Conservation (phyloP, 345 rosid species). For the Cardamine occulta region DNA sequence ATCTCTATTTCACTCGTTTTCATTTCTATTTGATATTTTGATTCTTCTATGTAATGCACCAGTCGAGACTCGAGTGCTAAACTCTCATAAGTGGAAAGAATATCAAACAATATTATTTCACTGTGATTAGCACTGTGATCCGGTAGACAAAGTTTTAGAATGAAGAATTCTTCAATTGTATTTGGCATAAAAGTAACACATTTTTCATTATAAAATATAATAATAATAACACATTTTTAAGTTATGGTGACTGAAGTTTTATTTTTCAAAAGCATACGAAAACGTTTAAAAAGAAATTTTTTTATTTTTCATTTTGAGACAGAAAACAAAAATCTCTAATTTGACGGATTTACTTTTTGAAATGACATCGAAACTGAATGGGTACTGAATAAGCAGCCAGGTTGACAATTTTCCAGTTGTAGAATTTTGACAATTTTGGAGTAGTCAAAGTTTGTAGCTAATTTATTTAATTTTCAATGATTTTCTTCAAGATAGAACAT, state of each 20-base stretch:
- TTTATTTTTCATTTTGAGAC: too few species aligned
- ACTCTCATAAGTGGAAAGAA: background rate
- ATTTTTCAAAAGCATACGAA: too few species aligned
- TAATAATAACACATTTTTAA: background rate
- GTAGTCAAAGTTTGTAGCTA: background rate
- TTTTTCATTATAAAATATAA: background rate
- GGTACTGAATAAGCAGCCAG: slow-evolving; percentile 16
- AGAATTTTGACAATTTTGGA: slow-evolving; percentile 1
- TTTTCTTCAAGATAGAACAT: background rate
- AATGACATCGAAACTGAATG: slow-evolving; percentile 3
- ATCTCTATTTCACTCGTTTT: too few species aligned
- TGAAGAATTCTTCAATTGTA: background rate
- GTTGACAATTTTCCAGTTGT: slow-evolving; percentile 13
- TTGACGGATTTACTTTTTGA: background rate
- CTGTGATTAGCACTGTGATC: background rate
- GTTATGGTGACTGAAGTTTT: background rate
- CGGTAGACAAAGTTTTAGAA: background rate
- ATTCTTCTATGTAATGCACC: too few species aligned
- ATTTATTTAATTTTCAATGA: background rate
- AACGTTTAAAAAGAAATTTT: too few species aligned
- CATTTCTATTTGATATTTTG: too few species aligned
- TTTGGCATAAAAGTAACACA: background rate
- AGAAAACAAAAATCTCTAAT: background rate
- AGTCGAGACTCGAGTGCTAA: background rate
- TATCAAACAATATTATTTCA: background rate